Conservation (phyloP, 805 yeast genomes). For the Starmerella riodocensis region DNA sequence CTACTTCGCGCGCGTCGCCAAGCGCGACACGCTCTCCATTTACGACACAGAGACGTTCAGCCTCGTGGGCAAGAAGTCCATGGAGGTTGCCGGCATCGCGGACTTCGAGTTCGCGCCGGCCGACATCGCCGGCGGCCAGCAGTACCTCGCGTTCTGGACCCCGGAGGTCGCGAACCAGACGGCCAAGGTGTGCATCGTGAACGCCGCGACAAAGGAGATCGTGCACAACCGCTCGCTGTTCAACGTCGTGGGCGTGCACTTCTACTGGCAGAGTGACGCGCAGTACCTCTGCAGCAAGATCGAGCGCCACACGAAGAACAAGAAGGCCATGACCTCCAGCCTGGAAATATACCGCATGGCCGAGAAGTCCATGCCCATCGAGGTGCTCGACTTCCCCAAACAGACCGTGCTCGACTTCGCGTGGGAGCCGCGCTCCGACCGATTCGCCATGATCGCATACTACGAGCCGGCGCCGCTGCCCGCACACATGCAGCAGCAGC, state of each 20-base stretch:
- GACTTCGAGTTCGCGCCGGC: slow-evolving; percentile 95
- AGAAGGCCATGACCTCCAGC: slow-evolving; percentile 80
- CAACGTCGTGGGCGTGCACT: slow-evolving; percentile 80
- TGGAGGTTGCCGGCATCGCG: slow-evolving; percentile 69
- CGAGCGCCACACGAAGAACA: slow-evolving; percentile 91
- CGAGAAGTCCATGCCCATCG: slow-evolving; percentile 89
- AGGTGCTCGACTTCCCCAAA: slow-evolving; percentile 81
- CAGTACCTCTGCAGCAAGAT: slow-evolving; percentile 82
- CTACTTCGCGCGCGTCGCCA: slow-evolving; percentile 90
- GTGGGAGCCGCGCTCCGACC: slow-evolving; percentile 90
- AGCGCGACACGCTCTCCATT: slow-evolving; percentile 72
- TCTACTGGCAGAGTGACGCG: slow-evolving; percentile 90
- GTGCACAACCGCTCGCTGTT: slow-evolving; percentile 85
- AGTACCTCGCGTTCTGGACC: slow-evolving; percentile 84
- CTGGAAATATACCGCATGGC: slow-evolving; percentile 78
- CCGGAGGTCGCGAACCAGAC: slow-evolving; percentile 89
- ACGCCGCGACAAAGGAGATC: slow-evolving; percentile 68
- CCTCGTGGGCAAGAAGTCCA: slow-evolving; percentile 70
- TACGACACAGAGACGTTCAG: slow-evolving; percentile 72
- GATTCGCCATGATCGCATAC: slow-evolving; percentile 69
- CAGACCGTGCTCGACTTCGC: slow-evolving; percentile 78
- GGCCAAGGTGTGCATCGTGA: slow-evolving; percentile 85
- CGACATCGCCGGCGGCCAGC: slow-evolving; percentile 50
- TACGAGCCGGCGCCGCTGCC: slow-evolving; percentile 30
- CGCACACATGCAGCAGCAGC: slow-evolving; percentile 2